Conservation (phyloP, 805 yeast species). For the Clavispora phyllophila region DNA sequence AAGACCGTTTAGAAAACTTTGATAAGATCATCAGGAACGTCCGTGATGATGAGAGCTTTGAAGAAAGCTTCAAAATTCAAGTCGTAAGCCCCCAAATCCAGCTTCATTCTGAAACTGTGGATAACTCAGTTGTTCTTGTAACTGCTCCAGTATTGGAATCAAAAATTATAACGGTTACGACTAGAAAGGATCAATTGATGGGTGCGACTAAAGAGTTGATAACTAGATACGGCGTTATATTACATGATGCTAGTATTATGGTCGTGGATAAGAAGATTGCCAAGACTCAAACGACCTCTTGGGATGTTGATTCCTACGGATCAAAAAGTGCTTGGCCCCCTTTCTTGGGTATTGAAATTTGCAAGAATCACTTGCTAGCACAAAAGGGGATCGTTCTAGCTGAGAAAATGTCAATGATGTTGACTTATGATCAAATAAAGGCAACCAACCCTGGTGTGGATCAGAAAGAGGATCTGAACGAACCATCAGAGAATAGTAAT, state of each 20-base stretch:
- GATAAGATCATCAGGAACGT: constrained; percentile 25
- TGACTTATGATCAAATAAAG: constrained; percentile 47
- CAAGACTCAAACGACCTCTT: constrained; percentile 4
- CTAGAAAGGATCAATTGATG: constrained; percentile 30
- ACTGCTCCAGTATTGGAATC: constrained; percentile 68
- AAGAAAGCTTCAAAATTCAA: constrained; percentile 38
- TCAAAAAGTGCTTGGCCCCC: constrained; percentile 76
- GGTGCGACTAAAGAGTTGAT: constrained; percentile 42
- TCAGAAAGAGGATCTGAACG: constrained; percentile 6
- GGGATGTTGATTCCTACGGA: constrained; percentile 49
- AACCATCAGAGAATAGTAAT: constrained; percentile 1
- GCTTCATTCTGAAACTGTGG: constrained; percentile 32
- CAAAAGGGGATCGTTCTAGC: constrained; percentile 49
- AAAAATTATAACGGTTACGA: constrained; percentile 61
- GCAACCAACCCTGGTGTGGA: constrained; percentile 21
- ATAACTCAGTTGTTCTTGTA: constrained; percentile 59
- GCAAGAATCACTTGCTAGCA: constrained; percentile 46
- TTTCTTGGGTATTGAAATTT: constrained; percentile 73
- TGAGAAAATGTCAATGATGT: constrained; percentile 56
- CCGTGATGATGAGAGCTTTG: constrained; percentile 17
- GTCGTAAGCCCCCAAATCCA: constrained; percentile 42
- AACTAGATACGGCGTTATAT: constrained; percentile 62
- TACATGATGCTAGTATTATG: constrained; percentile 68
- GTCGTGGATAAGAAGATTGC: constrained; percentile 47
- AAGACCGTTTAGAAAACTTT: constrained; percentile 26